Evolutionary conservation across 148 eudicot species (phyloP).

Genomic region (Rhododendron ovatum): DNA sequence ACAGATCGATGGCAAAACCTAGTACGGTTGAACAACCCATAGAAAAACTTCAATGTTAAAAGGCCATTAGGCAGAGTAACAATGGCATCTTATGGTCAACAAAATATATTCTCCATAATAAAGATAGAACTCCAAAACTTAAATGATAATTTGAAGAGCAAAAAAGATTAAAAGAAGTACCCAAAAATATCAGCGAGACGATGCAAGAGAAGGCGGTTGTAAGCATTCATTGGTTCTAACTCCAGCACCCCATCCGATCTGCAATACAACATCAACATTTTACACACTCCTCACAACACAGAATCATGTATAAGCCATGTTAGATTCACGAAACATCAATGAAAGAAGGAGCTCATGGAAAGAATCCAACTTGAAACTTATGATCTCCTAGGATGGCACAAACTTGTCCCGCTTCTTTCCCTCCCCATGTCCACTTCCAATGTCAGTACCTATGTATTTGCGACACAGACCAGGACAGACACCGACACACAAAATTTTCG

Average conservation of each 20-base stretch:
- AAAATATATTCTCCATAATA: not conserved
- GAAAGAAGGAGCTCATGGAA: not conserved
- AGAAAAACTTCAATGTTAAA: not conserved
- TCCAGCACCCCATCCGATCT: slow-evolving; percentile 66
- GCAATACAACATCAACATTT: slow-evolving; percentile 21
- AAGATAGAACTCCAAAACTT: not conserved
- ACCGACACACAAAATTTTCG: not conserved
- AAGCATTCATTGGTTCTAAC: slow-evolving; percentile 89
- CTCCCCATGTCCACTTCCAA: too few species aligned
- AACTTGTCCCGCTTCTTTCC: not conserved
- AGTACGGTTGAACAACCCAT: slow-evolving; percentile 12
- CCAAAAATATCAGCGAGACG: slow-evolving; percentile 98
- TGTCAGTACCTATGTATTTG: not conserved
- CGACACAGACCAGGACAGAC: not conserved
- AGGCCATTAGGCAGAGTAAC: not conserved
- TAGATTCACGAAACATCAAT: not conserved
- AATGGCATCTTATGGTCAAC: not conserved
- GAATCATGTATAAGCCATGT: not conserved
- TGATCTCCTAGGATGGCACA: not conserved
- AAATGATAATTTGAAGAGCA: not conserved
- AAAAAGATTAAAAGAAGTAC: slow-evolving; percentile 25
- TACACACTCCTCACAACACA: slow-evolving; percentile 2
- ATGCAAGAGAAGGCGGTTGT: slow-evolving; percentile 86
- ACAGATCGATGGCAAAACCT: slow-evolving; percentile 90
- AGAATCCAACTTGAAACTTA: not conserved